Base-by-base conservation (phyloP, 257 asterid species). In the Phtheirospermum japonicum region DNA sequence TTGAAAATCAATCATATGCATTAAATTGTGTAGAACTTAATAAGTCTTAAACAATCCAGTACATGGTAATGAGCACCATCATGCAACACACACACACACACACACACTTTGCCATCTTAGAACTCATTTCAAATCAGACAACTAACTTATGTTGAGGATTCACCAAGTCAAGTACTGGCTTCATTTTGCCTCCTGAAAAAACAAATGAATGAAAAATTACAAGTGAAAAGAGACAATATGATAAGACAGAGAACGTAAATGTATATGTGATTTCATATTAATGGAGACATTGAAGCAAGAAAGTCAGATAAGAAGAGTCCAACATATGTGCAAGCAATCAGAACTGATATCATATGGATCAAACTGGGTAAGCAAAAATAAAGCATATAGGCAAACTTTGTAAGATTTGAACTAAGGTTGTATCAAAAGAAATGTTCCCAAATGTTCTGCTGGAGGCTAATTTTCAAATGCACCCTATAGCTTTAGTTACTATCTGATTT, bases 111-210 rank as follows among this genome's bases (percentile, higher is more conserved):
- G 34, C 31, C 52, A 68, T 73, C 49, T 64, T 51, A 19, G 12
- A 56, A 67, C 32, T n/a, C 43, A 42, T 30, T 63, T 64, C 45
- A 68, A 59, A 73, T 40, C 14, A 59, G 70, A 59, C 57, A 73
- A 86, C 98, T 85, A 73, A 92, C 99, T 83, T 87, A 51, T 92
- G 93, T 64, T 89, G 97, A 72, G 97, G 99, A 83, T 92, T 92
- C 80, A 83, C 83, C 91, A 92, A 77, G 82, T 89, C 89, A 75
- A 92, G 74, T 43, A 79, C 80, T 52, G 99, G 90, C 76, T 85
- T 72, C 83, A 74, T 56, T 67, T 78, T 69, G 67, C 63, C 64
- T 70, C 90, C 97, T 92, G 91, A 77, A 68, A 65, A 70, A 65
- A 59, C 18, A 57, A 64, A 69, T 56, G 61, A 69, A 71, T 6